These are phyloP conservation scores for Violaceomyces palustris DNA, from an alignment of 1,284 basidiomycete species.

Conservation along the genomic window DNA sequence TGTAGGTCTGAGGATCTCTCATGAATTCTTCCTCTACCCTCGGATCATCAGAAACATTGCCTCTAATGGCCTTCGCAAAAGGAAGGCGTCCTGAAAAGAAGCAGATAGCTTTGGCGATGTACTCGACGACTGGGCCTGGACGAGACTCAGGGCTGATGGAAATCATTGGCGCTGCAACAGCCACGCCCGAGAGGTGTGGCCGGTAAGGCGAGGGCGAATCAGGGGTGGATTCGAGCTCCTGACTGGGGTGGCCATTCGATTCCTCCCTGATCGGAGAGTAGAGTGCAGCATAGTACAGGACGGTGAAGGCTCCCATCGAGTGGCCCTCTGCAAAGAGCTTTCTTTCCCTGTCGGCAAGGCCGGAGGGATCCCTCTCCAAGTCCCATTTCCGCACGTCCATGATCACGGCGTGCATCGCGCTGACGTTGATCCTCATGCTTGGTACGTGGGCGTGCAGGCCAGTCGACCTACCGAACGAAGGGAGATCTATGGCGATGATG, in stretches of 20 bases:
- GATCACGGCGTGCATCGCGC: conserved; percentile 56
- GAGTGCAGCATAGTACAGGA: conserved; percentile 49
- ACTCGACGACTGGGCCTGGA: conserved; percentile 53
- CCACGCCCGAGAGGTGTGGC: conserved; percentile 49
- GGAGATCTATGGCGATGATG: conserved; percentile 57
- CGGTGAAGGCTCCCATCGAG: conserved; percentile 55
- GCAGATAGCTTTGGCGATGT: conserved; percentile 51
- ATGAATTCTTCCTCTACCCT: conserved; percentile 49
- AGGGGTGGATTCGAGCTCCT: too few relatives aligned
- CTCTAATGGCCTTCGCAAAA: conserved; percentile 55
- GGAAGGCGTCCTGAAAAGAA: conserved; percentile 56
- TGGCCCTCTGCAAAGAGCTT: conserved; percentile 54
- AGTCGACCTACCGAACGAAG: conserved; percentile 53
- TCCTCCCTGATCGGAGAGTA: conserved; percentile 37
- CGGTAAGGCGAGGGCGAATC: conserved; percentile 19
- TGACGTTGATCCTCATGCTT: conserved; percentile 53
- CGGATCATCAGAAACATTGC: conserved; percentile 59
- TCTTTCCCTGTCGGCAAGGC: conserved; percentile 16
- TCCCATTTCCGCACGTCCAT: conserved; percentile 52
- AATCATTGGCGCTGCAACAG: conserved; percentile 56
- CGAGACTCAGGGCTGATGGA: conserved; percentile 53
- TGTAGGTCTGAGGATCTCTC: conserved; percentile 56
- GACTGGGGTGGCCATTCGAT: conserved; percentile 18
- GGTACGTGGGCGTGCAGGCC: conserved; percentile 57
- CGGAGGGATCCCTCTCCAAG: conserved; percentile 11